These are phyloP conservation scores for Debaryomycetaceae sp. DNA, from an alignment of 1,139 yeast genomes.

Conservation along the genomic window DNA sequence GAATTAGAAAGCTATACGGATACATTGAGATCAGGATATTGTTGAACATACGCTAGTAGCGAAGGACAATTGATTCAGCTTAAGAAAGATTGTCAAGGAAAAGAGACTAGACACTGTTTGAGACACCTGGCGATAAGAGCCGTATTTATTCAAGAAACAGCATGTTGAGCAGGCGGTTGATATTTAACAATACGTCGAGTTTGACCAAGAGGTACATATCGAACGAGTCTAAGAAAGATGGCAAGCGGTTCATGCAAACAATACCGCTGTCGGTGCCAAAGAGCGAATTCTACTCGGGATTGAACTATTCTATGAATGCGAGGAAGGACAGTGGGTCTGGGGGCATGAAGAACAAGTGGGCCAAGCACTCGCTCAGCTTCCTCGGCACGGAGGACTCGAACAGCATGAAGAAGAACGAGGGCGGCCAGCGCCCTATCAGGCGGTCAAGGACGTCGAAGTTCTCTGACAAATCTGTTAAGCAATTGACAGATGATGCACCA, in stretches of 20 bases:
- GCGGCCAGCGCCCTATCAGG: constrained; percentile 20
- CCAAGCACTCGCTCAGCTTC: constrained; percentile 16
- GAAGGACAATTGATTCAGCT: not conserved
- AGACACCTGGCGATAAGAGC: not conserved
- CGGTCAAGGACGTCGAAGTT: constrained; percentile 39
- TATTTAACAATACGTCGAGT: constrained; percentile 8
- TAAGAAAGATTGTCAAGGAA: not conserved
- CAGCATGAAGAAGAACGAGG: constrained; percentile 6
- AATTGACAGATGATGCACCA: constrained; percentile 1
- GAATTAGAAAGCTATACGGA: too few species aligned
- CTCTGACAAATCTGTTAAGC: constrained; percentile 15
- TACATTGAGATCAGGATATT: too few species aligned
- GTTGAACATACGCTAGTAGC: too few species aligned
- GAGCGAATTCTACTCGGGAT: constrained; percentile 25
- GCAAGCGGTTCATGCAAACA: constrained; percentile 43
- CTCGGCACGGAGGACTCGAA: constrained; percentile 1
- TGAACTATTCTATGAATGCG: constrained; percentile 17
- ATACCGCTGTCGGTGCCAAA: constrained; percentile 26
- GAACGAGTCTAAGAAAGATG: constrained; percentile 23
- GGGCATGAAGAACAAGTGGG: constrained; percentile 17
- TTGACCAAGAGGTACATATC: constrained; percentile 20
- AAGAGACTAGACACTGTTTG: not conserved
- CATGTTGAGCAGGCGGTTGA: constrained; percentile 15
- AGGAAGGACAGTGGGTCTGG: constrained; percentile 10
- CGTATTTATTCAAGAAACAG: constrained; percentile 1